These are phyloP conservation scores for Vitis vinifera DNA, from an alignment of 164 flowering plant species.

Conservation along the genomic window DNA sequence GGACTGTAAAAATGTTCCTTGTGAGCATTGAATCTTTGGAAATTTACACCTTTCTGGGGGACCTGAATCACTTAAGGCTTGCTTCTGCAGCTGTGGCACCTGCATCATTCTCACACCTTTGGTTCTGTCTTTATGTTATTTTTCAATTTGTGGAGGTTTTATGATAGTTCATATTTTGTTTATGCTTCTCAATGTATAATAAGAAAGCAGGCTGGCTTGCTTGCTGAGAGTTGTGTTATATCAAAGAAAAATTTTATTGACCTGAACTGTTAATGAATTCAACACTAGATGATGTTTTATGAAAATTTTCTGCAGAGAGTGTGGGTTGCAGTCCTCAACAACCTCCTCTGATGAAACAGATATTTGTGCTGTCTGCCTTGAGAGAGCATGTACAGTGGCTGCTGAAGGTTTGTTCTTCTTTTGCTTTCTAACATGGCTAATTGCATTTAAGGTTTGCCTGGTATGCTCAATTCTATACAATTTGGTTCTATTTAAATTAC, in stretches of 20 bases:
- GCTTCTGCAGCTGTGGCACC: too few species aligned
- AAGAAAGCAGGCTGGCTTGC: neutral
- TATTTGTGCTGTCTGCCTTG: slow-evolving; percentile 90
- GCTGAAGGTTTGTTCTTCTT: slow-evolving; percentile 71
- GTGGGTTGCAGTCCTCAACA: slow-evolving; percentile 62
- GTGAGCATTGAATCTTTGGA: too few species aligned
- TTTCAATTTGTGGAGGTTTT: too few species aligned
- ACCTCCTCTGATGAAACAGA: slow-evolving; percentile 70
- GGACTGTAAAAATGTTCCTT: too few species aligned
- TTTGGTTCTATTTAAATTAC: too few species aligned
- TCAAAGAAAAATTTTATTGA: neutral
- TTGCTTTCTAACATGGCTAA: neutral
- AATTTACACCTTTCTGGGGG: too few species aligned
- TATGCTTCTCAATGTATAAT: neutral
- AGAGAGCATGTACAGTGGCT: slow-evolving; percentile 85
- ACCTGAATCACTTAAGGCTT: too few species aligned
- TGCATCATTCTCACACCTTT: too few species aligned
- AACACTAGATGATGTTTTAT: neutral
- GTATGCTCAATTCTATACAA: neutral
- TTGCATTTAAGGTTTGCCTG: neutral
- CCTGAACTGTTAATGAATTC: neutral
- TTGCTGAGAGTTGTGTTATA: neutral
- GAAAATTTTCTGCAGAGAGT: slow-evolving; percentile 56
- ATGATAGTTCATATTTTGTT: too few species aligned
- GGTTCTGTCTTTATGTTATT: too few species aligned